Evolutionary conservation across 805 yeast species (phyloP).

Genomic region (Candida bentonensis): DNA sequence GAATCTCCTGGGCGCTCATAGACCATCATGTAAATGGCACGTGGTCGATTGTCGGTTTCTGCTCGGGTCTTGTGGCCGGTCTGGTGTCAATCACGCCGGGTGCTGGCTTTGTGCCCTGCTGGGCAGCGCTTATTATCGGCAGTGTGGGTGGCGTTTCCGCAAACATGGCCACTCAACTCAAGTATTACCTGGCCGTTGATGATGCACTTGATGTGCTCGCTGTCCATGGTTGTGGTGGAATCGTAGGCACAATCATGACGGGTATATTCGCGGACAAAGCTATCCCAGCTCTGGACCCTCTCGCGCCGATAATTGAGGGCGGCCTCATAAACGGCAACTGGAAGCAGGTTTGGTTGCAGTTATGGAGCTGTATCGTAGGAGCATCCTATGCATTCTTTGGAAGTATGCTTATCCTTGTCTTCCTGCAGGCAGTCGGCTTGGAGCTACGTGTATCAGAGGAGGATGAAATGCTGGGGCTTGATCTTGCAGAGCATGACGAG

Average conservation of each 20-base stretch:
- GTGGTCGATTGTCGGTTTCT: constrained; percentile 88
- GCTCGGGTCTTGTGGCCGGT: constrained; percentile 90
- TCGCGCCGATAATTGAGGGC: constrained; percentile 31
- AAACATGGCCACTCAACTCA: constrained; percentile 75
- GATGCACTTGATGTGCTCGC: constrained; percentile 94
- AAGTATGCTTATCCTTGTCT: constrained; percentile 51
- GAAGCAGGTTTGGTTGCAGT: constrained; percentile 75
- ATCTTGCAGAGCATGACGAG: constrained; percentile 83
- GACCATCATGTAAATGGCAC: constrained; percentile 51
- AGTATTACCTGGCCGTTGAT: constrained; percentile 59
- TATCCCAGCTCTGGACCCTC: constrained; percentile 44
- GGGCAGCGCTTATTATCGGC: constrained; percentile 68
- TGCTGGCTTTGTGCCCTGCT: constrained; percentile 85
- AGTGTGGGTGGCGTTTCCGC: constrained; percentile 58
- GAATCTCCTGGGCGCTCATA: constrained; percentile 28
- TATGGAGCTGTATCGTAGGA: constrained; percentile 61
- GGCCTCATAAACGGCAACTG: constrained; percentile 84
- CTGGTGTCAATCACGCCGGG: constrained; percentile 94
- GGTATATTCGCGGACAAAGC: constrained; percentile 88
- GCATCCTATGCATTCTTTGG: constrained; percentile 64
- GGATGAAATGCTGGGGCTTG: constrained; percentile 81
- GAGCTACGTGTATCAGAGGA: constrained; percentile 73
- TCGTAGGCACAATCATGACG: constrained; percentile 65
- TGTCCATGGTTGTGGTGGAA: constrained; percentile 83
- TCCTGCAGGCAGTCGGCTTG: constrained; percentile 70